Percentiles rank a stretch among this genome's conserved stretches.
These are phyloP conservation scores for Tolypocladium ophioglossoides DNA, from an alignment of 2,329 filamentous ascomycete species.

Conservation along the genomic window DNA sequence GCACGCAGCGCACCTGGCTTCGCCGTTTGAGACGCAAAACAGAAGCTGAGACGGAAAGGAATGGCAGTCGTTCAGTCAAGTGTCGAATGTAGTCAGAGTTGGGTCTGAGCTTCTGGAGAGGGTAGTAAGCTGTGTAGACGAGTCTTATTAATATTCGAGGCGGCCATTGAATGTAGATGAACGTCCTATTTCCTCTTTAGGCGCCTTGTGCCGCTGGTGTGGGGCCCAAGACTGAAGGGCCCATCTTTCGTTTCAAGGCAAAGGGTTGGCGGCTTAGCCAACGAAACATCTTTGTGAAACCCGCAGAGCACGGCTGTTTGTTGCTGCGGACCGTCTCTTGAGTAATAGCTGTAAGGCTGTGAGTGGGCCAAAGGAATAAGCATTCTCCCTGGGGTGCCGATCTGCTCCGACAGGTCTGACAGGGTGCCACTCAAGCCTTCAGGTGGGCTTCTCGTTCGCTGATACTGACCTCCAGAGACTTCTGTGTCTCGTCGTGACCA, in stretches of 20 bases:
- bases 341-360: too few relatives aligned
- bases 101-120: not conserved
- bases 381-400: too few relatives aligned
- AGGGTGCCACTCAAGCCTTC: too few relatives aligned
- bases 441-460: not conserved
- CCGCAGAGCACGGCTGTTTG: too few relatives aligned
- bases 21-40: not conserved
- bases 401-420: too few relatives aligned
- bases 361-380: too few relatives aligned
- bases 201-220: not conserved
- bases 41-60: not conserved
- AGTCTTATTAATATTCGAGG: not conserved
- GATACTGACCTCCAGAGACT: not conserved
- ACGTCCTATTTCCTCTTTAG: not conserved
- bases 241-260: too few relatives aligned
- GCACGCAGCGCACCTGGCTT: not conserved
- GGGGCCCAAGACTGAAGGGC: too few relatives aligned
- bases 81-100: not conserved
- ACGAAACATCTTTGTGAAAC: not conserved
- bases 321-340: too few relatives aligned
- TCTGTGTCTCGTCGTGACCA: too few relatives aligned
- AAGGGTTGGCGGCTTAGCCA: too few relatives aligned
- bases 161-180: not conserved
- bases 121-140: not conserved
- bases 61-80: not conserved